Base-by-base conservation (phyloP, 2,329 filamentous ascomycete genomes). In the Aspergillus neotritici region DNA sequence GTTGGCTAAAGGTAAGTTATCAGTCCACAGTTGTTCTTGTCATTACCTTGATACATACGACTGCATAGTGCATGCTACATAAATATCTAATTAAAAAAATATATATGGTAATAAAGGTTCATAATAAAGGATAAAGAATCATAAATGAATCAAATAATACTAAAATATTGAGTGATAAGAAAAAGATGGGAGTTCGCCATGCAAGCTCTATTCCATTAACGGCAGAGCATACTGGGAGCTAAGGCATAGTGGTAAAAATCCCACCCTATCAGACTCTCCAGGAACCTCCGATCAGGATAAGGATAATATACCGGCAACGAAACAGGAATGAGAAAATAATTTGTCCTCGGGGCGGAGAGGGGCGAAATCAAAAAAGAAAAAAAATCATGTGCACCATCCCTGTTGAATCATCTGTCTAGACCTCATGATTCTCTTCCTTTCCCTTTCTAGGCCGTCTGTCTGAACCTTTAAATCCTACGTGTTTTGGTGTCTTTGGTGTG, bases 401-500 rank as follows among this genome's bases (percentile, higher is more conserved):
- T 14, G 31, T 14, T 25, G 30, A 14, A 46, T 49, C 39, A 43
- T 44, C 36, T 36, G 37, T 41, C 45, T 48, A 36, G 40, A 35
- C 48, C 38, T 42, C 46, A 44, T 46, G 37, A 46, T 49, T 35
- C 13, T 31, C 30, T 29, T 37, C 21, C 13, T 16, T 25, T 41
- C 21, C 30, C 25, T 25, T 17, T 25, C 15, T 17, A 21, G n/a
- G 13, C 21, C 16, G 6, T n/a, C 5, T 17, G 34, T 35, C 34
- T 35, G 8, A 4, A 12, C 12, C 21, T 7, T 21, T n/a, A 13
- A 25, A 25, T 8, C 9, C 21, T 25, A 25, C 21, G 21, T 25
- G 21, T 6, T 25, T 25, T 25, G 7, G 21, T 25, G 21, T 25
- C 21, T 25, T 25, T 25, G 21, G 21, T 25, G 21, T 25, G 21